Evolutionary conservation across 306 rosid species (phyloP), one percentile per base, ranked within the genome.

Genomic region (Morella rubra): DNA sequence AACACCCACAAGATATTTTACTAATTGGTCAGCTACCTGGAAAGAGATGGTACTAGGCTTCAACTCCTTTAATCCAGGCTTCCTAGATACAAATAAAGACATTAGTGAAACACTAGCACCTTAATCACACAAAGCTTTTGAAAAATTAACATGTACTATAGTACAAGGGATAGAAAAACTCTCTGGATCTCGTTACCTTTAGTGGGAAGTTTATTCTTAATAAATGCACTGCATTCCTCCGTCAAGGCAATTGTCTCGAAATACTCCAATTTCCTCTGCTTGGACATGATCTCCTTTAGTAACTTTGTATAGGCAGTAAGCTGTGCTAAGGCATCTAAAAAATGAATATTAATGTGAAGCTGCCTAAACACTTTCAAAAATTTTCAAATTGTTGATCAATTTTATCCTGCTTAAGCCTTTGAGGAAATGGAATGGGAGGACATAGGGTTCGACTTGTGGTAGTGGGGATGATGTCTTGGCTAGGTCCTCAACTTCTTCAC

Each of bases 131-230:
- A 68, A 68, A 13, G 27, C 53, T 44, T 16, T 68, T 4, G 2
- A 7, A 68, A 16, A 68, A 16, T 14, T 16, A 42, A 14, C 18
- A 68, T n/a, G 10, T 14, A 27, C 53, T 40, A 68, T 44, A 42
- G 52, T 68, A 44, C 52, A 68, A 18, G 53, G 72, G 10, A 68
- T 68, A 68, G 52, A 6, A 46, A 69, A 69, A 45, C 56, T 69
- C 41, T 42, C 42, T 47, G n/a, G 42, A 46, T 46, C 58, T 47
- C 46, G n/a, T 69, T 45, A 69, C 8, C n/a, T 69, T 69, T 2
- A 13, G 73, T 1, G n/a, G 55, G 73, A 1, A 69, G 11, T 41
- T 69, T 69, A 8, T 7, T 45, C 13, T 69, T 5, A 0, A 69
- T 4, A 6, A 69, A 45, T 1, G 56, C 42, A 19, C 8, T 45